Evolutionary conservation across 192 early-diverging fungal species (phyloP).

Genomic region (Umbelopsis isabellina): DNA sequence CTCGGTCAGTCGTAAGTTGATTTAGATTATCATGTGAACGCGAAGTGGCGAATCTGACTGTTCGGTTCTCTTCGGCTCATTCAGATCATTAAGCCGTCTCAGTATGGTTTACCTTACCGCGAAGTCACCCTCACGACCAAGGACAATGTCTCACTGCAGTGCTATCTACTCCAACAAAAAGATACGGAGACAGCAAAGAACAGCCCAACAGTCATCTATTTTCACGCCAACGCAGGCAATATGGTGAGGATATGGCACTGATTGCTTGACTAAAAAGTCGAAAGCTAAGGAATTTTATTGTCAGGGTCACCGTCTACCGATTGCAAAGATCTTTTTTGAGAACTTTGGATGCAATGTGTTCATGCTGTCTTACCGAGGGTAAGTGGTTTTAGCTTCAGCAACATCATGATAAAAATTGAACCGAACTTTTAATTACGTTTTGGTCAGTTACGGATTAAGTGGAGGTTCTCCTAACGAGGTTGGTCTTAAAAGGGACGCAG

Average conservation of each 20-base stretch:
- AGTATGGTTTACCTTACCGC: slow-evolving; percentile 65
- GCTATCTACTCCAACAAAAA: slow-evolving; percentile 73
- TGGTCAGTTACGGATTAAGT: slow-evolving; percentile 77
- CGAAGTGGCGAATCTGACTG: not conserved
- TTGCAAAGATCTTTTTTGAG: slow-evolving; percentile 75
- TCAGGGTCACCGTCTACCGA: slow-evolving; percentile 92
- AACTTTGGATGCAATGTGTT: slow-evolving; percentile 82
- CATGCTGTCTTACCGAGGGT: slow-evolving; percentile 98
- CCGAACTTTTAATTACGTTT: not conserved
- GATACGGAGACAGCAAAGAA: slow-evolving; percentile 54
- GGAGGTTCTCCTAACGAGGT: slow-evolving; percentile 87
- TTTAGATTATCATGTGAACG: not conserved
- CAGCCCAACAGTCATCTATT: not conserved
- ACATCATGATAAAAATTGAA: not conserved
- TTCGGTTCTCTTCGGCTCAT: not conserved
- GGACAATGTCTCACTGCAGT: slow-evolving; percentile 78
- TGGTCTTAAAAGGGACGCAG: slow-evolving; percentile 87
- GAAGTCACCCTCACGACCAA: slow-evolving; percentile 75
- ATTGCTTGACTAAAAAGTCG: not conserved
- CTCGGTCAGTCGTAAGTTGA: slow-evolving; percentile 34
- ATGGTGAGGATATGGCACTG: slow-evolving; percentile 56
- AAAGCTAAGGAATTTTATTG: slow-evolving; percentile 7
- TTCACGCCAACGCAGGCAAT: slow-evolving; percentile 94
- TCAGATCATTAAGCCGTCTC: slow-evolving; percentile 69
- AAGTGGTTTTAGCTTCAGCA: slow-evolving; percentile 22